phyloP scores from a whole-genome alignment of 2,329 filamentous ascomycete species.

The Phialocephala subalpina region DNA sequence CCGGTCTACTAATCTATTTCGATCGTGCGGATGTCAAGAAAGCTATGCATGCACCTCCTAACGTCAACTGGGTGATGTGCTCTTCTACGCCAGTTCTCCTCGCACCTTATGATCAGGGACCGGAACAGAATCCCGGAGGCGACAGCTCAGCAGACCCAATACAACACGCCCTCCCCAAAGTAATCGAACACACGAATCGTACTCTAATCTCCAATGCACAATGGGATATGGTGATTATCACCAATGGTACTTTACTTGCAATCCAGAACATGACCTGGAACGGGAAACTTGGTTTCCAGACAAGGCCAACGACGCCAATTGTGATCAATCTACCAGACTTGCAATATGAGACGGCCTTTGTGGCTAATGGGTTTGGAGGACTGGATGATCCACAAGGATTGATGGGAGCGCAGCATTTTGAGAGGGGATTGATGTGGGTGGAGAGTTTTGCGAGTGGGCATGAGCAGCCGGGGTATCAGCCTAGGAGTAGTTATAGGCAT shows the following conservation, averaged over 20 bases:
- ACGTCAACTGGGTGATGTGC: constrained; percentile 52
- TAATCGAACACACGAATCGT: constrained; percentile 18
- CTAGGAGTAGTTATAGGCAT: constrained; percentile 44
- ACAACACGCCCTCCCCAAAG: constrained; percentile 13
- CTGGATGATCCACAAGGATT: constrained; percentile 59
- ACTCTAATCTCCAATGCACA: constrained; percentile 4
- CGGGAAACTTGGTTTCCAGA: constrained; percentile 64
- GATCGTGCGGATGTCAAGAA: constrained; percentile 59
- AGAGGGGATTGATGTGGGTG: constrained; percentile 48
- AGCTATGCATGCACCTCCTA: constrained; percentile 54
- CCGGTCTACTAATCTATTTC: constrained; percentile 55
- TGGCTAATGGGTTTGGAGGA: constrained; percentile 36
- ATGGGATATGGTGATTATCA: constrained; percentile 62
- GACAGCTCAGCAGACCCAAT: constrained; percentile 46
- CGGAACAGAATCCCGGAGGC: constrained; percentile 31
- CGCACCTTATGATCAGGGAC: constrained; percentile 38
- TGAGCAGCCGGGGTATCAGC: constrained; percentile 47
- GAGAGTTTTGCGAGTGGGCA: constrained; percentile 45
- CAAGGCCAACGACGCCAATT: constrained; percentile 44
- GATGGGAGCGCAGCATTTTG: constrained; percentile 46
- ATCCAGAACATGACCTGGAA: constrained; percentile 75
- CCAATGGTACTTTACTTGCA: constrained; percentile 63
- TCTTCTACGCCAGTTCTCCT: constrained; percentile 53
- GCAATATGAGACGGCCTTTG: not conserved
- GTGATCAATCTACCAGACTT: constrained; percentile 24